Evolutionary conservation across 495 filamentous ascomycete genomes (phyloP), one percentile per base, ranked within the genome.

Genomic region (Hypomontagnella submonticulosa): DNA sequence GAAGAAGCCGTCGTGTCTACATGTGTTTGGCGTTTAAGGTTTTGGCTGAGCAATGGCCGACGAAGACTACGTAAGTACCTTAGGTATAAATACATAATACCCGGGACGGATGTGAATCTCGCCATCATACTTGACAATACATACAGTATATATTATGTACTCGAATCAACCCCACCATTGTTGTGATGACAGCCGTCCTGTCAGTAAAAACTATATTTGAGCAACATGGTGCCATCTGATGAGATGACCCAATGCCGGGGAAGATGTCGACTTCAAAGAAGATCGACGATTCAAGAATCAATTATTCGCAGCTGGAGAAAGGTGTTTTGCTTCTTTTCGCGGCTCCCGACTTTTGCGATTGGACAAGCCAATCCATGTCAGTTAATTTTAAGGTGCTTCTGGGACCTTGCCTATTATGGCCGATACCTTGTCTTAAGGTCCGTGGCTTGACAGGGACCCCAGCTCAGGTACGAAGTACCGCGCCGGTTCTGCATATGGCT

Each of bases 301-400:
- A 27, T 27, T 27, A 6, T 27, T 27, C 23, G 6, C 23, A 27
- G 23, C 23, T 27, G 23, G 23, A 49, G 19, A 20, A 11, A 36
- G 16, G 32, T 46, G 44, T 47, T 50, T 66, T 53, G 56, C 57
- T 66, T 61, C 20, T 37, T 44, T 49, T 58, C 18, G 40, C 57
- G 56, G 50, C 30, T 36, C 30, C 54, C 40, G 13, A 43, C 18
- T 12, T 13, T 38, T 46, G 41, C 55, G 40, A 71, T 73, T 71
- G 64, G 71, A 49, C 38, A 43, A 34, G 41, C 16, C 15, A 12
- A 63, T 20, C 71, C 71, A 50, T 71, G 71, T 63, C 64, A 47
- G 13, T 52, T 59, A 73, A 73, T 73, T 71, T 73, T 60, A 71
- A 71, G 61, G 50, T 62, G 48, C 64, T 61, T 71, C 62, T 59